These are phyloP conservation scores for Fraxinus cuspidata DNA, from an alignment of 257 asterid species.

Conservation along the genomic window DNA sequence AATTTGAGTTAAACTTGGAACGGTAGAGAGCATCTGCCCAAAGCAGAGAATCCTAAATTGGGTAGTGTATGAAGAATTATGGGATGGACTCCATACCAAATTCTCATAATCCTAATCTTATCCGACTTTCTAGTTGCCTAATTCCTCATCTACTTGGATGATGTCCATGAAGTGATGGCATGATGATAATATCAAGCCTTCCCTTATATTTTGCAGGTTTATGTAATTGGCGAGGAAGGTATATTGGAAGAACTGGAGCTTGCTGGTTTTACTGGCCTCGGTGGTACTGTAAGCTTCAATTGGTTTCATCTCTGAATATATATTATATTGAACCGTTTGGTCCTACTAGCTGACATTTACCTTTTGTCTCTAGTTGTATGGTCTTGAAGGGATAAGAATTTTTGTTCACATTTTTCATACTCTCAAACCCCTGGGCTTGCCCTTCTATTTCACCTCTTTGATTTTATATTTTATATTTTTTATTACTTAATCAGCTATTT, in stretches of 20 bases:
- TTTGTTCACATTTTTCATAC: background rate
- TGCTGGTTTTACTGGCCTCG: slow-evolving; percentile 78
- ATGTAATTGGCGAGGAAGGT: slow-evolving; percentile 94
- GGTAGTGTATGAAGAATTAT: slow-evolving; percentile 1
- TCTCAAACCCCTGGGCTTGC: background rate
- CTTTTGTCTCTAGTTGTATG: background rate
- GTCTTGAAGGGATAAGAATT: background rate
- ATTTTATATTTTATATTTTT: background rate
- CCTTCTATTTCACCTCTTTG: background rate
- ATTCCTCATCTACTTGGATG: slow-evolving; percentile 2
- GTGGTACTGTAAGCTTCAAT: slow-evolving; percentile 80
- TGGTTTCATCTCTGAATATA: slow-evolving; percentile 1
- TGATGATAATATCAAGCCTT: slow-evolving; percentile 16
- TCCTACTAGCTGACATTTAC: background rate
- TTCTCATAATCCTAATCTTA: background rate
- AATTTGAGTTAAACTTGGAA: background rate
- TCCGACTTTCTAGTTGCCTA: background rate
- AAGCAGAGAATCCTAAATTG: slow-evolving; percentile 15
- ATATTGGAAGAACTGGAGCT: slow-evolving; percentile 75
- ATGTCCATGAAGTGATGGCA: slow-evolving; percentile 5
- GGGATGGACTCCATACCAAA: slow-evolving; percentile 15
- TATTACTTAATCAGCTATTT: background rate
- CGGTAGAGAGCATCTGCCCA: background rate
- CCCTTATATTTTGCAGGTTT: slow-evolving; percentile 58
- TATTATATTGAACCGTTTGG: background rate